Evolutionary conservation across 495 filamentous ascomycete genomes (phyloP), one percentile per base, ranked within the genome.

Genomic region (Penicillium waksmanii): DNA sequence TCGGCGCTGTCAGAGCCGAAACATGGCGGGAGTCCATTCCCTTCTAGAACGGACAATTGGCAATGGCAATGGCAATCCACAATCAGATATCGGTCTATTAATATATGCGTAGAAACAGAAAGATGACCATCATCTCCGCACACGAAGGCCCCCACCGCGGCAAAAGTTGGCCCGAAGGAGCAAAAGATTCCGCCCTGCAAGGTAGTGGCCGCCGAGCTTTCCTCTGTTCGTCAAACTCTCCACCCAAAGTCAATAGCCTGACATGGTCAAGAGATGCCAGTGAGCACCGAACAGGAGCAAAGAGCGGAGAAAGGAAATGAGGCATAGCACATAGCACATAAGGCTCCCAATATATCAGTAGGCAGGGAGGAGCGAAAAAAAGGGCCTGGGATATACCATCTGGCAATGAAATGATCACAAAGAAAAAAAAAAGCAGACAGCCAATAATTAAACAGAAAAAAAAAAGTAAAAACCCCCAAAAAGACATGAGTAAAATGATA

Each of bases 81-180:
- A 31, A 31, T 38, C 42, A 18, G 17, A 54, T 34, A 54, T 54
- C 42, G 34, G 46, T 59, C 51, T 59, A 59, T 59, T 49, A 59
- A 59, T 59, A 59, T 54, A 54, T 49, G 51, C 57, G 25, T 43
- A 54, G 43, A 59, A 59, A 19, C 57, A 47, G 36, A 60, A 55
- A 51, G 51, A 50, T 52, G 3, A 40, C 58, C 48, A 57, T 58
- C 48, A 57, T 58, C 60, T 62, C 35, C 47, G 9, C 43, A 43
- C 27, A n/a, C 34, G 44, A 27, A 15, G 44, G 42, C 36, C 46
- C 58, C 44, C 35, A 33, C 40, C 17, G 51, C 19, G 56, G 57
- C 42, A 60, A 51, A 51, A 18, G 3, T 11, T 23, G 47, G 34
- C 66, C 66, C 19, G 57, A 66, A 68, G 21, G 48, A 66, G 66